Base-by-base conservation (phyloP, 176 grass and related monocot species). In the Oryza meridionalis region DNA sequence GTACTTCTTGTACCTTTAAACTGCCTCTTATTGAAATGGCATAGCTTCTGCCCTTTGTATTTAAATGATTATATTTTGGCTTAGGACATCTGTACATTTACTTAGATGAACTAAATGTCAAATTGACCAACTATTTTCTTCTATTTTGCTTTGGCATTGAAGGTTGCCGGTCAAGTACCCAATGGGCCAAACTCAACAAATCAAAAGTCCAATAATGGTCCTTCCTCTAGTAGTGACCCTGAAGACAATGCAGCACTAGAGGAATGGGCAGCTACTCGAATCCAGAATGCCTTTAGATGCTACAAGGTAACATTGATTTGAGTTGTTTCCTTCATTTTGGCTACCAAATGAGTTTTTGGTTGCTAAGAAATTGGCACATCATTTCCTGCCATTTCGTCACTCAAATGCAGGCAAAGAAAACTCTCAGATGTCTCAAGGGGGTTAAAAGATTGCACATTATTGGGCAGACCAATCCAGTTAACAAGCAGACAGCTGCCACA, bases 401-500 rank as follows among this genome's bases (percentile, higher is more conserved):
- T 67, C 44, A 24, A 50, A 72, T 82, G 66, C 81, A 97, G 96
- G 96, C 93, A 88, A 98, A 83, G 65, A 98, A 92, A 78, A 85
- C 89, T 46, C 89, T 98, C 32, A 69, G 77, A 50, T 92, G 85
- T 65, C 87, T 98, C 67, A 94, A 72, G 84, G 93, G 96, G 38
- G 80, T 87, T 21, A 91, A 92, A 85, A 90, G 93, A 87, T 73
- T 98, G 47, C 86, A 58, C 31, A 67, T 72, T 62, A 31, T 94
- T 21, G 83, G 89, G 14, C 53, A 93, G 42, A 80, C 72, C 27
- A 73, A 90, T 80, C 89, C 93, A 4, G 87, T 95, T 71, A 95
- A 90, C 51, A 95, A 95, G 81, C 96, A 98, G 86, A 90, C 91
- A n/a, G 84, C 87, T 24, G 84, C 86, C 73, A 93, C 96, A 15